phyloP scores from a whole-genome alignment of 2,329 filamentous ascomycete genomes.

The Monilinia aucupariae region DNA sequence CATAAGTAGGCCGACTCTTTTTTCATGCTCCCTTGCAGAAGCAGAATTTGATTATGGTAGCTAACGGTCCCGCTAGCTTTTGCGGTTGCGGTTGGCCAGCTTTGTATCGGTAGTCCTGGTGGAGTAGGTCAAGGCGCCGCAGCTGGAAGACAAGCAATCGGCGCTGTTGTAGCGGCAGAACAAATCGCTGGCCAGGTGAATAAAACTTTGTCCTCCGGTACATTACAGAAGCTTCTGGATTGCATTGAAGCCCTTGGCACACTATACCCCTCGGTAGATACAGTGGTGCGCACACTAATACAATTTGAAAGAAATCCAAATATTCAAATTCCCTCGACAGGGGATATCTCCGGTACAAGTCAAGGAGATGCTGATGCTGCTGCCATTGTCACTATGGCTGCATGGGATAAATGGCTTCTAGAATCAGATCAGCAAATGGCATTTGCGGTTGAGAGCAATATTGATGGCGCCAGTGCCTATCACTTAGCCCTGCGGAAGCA shows the following conservation, averaged over 20 bases:
- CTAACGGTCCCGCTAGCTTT: not conserved
- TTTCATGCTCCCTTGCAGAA: not conserved
- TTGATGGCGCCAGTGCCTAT: conserved; percentile 1
- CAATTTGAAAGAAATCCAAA: not conserved
- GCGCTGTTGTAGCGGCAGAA: conserved; percentile 2
- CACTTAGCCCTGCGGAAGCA: conserved; percentile 3
- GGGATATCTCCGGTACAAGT: conserved; percentile 1
- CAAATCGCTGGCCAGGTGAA: not conserved
- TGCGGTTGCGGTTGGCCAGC: conserved; percentile 6
- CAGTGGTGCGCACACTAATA: not conserved
- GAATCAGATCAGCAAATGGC: conserved; percentile 1
- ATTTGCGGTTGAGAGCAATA: not conserved
- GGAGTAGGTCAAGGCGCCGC: not conserved
- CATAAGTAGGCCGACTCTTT: not conserved
- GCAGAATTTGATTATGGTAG: not conserved
- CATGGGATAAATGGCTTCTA: conserved; percentile 9
- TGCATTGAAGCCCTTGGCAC: conserved; percentile 7
- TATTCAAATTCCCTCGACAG: conserved; percentile 1
- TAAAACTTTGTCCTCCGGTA: conserved; percentile 4
- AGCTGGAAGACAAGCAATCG: conserved; percentile 8
- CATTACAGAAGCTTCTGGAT: conserved; percentile 1
- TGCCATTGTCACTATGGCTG: not conserved
- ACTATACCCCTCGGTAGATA: not conserved
- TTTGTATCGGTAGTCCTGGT: conserved; percentile 3
- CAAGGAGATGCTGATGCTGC: conserved; percentile 1